These are phyloP conservation scores for Trichoderma aggressivum DNA, from an alignment of 2,329 filamentous ascomycete genomes.

Conservation along the genomic window DNA sequence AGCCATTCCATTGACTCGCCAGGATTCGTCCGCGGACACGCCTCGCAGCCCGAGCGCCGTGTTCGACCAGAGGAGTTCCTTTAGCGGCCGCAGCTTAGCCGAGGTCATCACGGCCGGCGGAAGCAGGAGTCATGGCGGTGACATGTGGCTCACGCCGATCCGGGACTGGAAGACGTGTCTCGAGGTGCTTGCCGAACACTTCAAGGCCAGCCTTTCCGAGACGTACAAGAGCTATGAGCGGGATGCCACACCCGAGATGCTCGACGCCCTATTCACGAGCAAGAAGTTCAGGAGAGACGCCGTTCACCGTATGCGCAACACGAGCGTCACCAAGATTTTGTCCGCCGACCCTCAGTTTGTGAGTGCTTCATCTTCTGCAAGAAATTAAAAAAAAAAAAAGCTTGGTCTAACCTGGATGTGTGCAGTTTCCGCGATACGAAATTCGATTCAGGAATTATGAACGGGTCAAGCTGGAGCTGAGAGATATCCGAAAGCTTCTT, in stretches of 20 bases:
- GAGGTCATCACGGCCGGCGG: conserved; percentile 32
- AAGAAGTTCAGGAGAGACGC: conserved; percentile 41
- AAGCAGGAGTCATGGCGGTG: conserved; percentile 26
- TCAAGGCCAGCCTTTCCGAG: conserved; percentile 40
- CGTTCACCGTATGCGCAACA: conserved; percentile 46
- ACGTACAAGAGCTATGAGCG: conserved; percentile 47
- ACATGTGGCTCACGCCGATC: conserved; percentile 38
- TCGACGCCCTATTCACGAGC: conserved; percentile 42
- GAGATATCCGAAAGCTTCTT: conserved; percentile 39
- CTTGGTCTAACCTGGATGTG: background rate
- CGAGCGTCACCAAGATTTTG: conserved; percentile 41
- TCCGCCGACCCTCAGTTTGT: conserved; percentile 45
- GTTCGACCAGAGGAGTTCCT: conserved; percentile 38
- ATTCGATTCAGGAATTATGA: conserved; percentile 49
- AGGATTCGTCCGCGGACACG: conserved; percentile 32
- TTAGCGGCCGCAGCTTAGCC: conserved; percentile 35
- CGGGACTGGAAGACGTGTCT: conserved; percentile 45
- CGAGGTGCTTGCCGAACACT: conserved; percentile 40
- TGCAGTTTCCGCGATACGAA: conserved; percentile 43
- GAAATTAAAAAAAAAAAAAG: background rate
- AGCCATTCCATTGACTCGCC: conserved; percentile 23
- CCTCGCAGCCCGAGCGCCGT: conserved; percentile 30
- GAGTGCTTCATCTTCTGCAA: conserved; percentile 19
- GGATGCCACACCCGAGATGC: conserved; percentile 41
- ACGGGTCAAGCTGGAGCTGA: conserved; percentile 41